phyloP scores from a whole-genome alignment of 2,329 filamentous ascomycete species.

The Claviceps cyperi region DNA sequence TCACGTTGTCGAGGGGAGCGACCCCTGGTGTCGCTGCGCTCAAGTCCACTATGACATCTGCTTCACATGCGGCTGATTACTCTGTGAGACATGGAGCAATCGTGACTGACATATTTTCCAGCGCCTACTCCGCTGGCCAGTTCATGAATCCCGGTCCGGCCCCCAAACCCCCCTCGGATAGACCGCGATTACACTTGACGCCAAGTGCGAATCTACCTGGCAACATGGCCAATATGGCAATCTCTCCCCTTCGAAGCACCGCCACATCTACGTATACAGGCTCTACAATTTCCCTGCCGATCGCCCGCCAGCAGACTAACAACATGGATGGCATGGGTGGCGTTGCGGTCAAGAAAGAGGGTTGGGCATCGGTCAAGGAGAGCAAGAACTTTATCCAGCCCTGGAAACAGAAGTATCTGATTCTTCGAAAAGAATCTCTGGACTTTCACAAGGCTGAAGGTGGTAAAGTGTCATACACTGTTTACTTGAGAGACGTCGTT shows the following conservation, averaged over 20 bases:
- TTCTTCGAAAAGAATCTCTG: slow-evolving; percentile 80
- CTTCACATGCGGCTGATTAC: background rate
- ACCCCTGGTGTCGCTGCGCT: background rate
- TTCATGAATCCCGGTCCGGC: slow-evolving; percentile 98
- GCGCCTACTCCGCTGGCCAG: slow-evolving; percentile 45
- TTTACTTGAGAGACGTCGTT: slow-evolving; percentile 74
- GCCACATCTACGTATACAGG: slow-evolving; percentile 54
- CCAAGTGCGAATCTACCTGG: slow-evolving; percentile 61
- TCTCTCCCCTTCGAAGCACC: slow-evolving; percentile 55
- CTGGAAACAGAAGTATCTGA: slow-evolving; percentile 85
- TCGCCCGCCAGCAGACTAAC: slow-evolving; percentile 47
- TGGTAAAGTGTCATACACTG: slow-evolving; percentile 73
- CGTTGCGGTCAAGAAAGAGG: slow-evolving; percentile 64
- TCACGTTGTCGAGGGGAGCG: background rate
- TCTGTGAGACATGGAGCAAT: background rate
- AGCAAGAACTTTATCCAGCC: slow-evolving; percentile 70
- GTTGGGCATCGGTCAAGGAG: slow-evolving; percentile 78
- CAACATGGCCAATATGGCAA: slow-evolving; percentile 65
- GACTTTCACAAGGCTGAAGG: slow-evolving; percentile 91
- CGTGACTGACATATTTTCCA: slow-evolving; percentile 15
- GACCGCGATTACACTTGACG: slow-evolving; percentile 67
- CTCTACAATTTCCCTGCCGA: slow-evolving; percentile 58
- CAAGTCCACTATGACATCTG: background rate
- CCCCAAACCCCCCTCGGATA: slow-evolving; percentile 73
- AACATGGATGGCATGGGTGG: slow-evolving; percentile 50